A percentile compares a stretch with the other conserved stretches of the same genome.
Conservation (phyloP, 2,329 filamentous ascomycete genomes). For the Myriosclerotinia scirpicola region DNA sequence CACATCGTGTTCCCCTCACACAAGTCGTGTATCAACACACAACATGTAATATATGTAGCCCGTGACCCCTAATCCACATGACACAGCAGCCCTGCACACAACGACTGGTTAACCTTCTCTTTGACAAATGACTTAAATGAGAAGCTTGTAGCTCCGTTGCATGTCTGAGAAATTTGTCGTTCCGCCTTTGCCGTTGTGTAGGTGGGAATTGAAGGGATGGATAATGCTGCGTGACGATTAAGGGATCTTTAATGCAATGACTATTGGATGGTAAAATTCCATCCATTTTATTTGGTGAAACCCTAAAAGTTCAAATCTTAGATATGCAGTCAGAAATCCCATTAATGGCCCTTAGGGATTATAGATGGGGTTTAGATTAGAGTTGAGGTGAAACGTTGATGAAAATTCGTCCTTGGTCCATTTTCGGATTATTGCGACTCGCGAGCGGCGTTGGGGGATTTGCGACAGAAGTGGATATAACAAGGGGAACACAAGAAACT, state of each 20-base stretch:
- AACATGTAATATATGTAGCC: neutral
- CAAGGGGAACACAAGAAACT: too few relatives aligned
- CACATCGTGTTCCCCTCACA: neutral
- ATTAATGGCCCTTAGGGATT: neutral
- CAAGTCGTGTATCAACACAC: neutral
- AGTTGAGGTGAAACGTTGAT: too few relatives aligned
- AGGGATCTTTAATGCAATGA: neutral
- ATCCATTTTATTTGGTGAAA: neutral
- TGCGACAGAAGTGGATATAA: too few relatives aligned
- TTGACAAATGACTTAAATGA: neutral
- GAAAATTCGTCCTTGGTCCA: too few relatives aligned
- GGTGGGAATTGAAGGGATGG: neutral
- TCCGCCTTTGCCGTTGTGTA: neutral
- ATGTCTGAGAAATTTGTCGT: slow-evolving; percentile 11
- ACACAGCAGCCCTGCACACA: neutral
- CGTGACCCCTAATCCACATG: neutral
- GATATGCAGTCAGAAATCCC: neutral
- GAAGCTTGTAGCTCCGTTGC: slow-evolving; percentile 1
- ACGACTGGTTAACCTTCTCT: too few relatives aligned
- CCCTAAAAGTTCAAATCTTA: neutral
- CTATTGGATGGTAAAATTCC: neutral
- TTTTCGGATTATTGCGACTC: too few relatives aligned
- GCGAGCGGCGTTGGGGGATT: too few relatives aligned
- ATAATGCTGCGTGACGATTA: neutral
- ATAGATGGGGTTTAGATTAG: too few relatives aligned